phyloP scores from a whole-genome alignment of 768 basidiomycete species.

The Russula foetens region DNA sequence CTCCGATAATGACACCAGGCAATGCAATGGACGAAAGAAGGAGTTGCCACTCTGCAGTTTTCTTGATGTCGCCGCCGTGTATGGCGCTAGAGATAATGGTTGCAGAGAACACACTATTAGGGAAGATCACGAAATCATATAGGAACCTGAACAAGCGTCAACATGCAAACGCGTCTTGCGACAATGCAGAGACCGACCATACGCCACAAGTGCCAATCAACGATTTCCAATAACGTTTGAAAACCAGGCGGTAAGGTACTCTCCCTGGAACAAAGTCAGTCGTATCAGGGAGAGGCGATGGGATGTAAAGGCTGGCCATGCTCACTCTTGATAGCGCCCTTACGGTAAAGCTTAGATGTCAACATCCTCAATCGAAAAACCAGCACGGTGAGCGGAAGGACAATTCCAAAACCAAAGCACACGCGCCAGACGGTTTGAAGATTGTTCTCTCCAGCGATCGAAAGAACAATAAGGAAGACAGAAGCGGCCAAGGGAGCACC shows the following conservation, averaged over 20 bases:
- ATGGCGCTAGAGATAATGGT: slow-evolving; percentile 63
- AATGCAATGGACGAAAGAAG: slow-evolving; percentile 54
- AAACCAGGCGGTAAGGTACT: slow-evolving; percentile 53
- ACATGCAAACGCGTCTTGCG: not conserved
- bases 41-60: slow-evolving; percentile 64
- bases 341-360: slow-evolving; percentile 53
- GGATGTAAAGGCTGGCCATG: not conserved
- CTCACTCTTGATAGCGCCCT: slow-evolving; percentile 58
- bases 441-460: slow-evolving; percentile 54
- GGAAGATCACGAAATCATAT: slow-evolving; percentile 65
- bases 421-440: slow-evolving; percentile 61
- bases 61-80: slow-evolving; percentile 43
- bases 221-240: slow-evolving; percentile 58
- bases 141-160: slow-evolving; percentile 42
- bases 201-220: slow-evolving; percentile 68
- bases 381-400: slow-evolving; percentile 59
- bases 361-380: slow-evolving; percentile 68
- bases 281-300: not conserved
- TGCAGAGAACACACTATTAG: slow-evolving; percentile 62
- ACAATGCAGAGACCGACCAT: slow-evolving; percentile 43
- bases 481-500: slow-evolving; percentile 59
- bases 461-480: slow-evolving; percentile 60
- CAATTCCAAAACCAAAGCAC: slow-evolving; percentile 54
- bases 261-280: slow-evolving; percentile 28
- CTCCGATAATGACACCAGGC: slow-evolving; percentile 41